Evolutionary conservation across 768 basidiomycete species (phyloP).

Genomic region (Leccinum subtestaceum): DNA sequence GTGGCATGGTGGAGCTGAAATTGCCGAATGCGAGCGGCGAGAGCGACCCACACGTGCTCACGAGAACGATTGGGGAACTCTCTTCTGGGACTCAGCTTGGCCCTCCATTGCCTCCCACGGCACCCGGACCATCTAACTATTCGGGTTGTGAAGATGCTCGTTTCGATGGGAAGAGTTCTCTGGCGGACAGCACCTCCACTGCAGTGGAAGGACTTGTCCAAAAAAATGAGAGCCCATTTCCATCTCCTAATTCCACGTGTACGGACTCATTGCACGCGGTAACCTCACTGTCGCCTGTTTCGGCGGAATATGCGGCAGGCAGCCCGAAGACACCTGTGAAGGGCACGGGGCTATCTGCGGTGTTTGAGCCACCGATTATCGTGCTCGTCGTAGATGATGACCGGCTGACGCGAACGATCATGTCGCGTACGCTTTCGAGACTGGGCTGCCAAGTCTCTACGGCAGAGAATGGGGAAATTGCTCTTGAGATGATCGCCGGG

Average conservation of each 20-base stretch:
- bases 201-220: slow-evolving; percentile 1
- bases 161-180: slow-evolving; percentile 1
- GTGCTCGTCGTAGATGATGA: slow-evolving; percentile 88
- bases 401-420: slow-evolving; percentile 70
- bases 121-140: not conserved
- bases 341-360: slow-evolving; percentile 2
- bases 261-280: not conserved
- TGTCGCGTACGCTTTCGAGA: slow-evolving; percentile 75
- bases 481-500: slow-evolving; percentile 68
- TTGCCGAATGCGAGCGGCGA: slow-evolving; percentile 38
- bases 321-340: slow-evolving; percentile 14
- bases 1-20: slow-evolving; percentile 56
- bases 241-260: slow-evolving; percentile 5
- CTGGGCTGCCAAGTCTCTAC: slow-evolving; percentile 75
- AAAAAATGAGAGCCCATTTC: not conserved
- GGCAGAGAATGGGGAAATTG: slow-evolving; percentile 82
- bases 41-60: slow-evolving; percentile 35
- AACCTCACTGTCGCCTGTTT: slow-evolving; percentile 1
- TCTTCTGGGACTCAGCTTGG: slow-evolving; percentile 37
- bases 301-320: slow-evolving; percentile 8
- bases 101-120: slow-evolving; percentile 17
- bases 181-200: slow-evolving; percentile 1
- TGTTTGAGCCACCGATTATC: slow-evolving; percentile 51
- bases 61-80: slow-evolving; percentile 42
- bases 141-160: not conserved